These are phyloP conservation scores for Podila epicladia DNA, from an alignment of 192 early-diverging fungal genomes.

Conservation along the genomic window DNA sequence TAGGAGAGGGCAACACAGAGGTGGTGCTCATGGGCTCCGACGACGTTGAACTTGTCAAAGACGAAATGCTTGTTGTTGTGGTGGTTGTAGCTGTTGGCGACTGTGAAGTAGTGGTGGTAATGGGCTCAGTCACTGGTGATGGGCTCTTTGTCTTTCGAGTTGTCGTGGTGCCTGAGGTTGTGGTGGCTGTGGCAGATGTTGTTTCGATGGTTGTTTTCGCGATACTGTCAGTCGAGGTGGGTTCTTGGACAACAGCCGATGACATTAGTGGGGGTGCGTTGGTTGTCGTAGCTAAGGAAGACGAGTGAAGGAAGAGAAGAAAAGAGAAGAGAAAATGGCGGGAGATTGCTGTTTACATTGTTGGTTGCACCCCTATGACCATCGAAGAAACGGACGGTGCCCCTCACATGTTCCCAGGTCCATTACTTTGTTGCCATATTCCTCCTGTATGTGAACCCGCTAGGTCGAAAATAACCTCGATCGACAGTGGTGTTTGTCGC, in stretches of 20 bases:
- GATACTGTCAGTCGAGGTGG: too few relatives aligned
- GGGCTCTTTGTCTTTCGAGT: too few relatives aligned
- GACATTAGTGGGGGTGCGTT: too few relatives aligned
- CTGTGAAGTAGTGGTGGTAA: slow-evolving; percentile 1
- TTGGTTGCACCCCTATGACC: not conserved
- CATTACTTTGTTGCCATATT: not conserved
- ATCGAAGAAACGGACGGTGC: not conserved
- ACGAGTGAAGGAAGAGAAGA: not conserved
- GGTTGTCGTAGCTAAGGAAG: too few relatives aligned
- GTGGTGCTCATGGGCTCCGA: not conserved
- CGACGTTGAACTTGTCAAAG: not conserved
- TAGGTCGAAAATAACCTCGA: too few relatives aligned
- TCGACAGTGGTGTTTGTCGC: too few relatives aligned
- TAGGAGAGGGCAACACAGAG: not conserved
- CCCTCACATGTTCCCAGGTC: not conserved
- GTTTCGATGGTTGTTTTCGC: too few relatives aligned
- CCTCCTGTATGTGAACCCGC: too few relatives aligned
- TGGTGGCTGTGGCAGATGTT: too few relatives aligned
- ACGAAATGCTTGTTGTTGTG: not conserved
- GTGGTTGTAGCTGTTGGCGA: not conserved
- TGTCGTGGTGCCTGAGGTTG: too few relatives aligned
- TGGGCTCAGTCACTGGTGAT: not conserved
- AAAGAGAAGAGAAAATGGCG: slow-evolving; percentile 1
- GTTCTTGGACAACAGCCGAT: too few relatives aligned
- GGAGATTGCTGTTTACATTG: not conserved